phyloP scores from a whole-genome alignment of 169 alveolate species.

The Babesia sp. region DNA sequence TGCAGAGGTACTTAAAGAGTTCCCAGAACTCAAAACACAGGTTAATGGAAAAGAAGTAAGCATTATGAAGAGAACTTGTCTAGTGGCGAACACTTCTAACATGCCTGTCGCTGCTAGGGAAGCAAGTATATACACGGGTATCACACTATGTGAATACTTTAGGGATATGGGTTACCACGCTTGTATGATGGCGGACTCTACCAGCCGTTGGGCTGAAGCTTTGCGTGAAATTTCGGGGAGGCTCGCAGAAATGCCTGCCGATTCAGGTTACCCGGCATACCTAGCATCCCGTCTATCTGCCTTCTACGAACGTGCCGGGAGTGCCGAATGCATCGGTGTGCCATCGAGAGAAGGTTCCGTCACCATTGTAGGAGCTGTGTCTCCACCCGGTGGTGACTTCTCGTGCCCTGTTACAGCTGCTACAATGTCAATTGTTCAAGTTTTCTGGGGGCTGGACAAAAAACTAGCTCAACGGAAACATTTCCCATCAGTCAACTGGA shows the following conservation, averaged over 20 bases:
- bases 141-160: slow-evolving; percentile 98
- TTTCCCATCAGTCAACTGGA: slow-evolving; percentile 99
- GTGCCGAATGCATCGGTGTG: slow-evolving; percentile 94
- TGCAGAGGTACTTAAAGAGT: slow-evolving; percentile 99
- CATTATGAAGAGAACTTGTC: slow-evolving; percentile 98
- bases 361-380: slow-evolving; percentile 99
- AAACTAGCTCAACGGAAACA: slow-evolving; percentile 98
- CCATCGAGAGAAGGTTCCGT: slow-evolving; percentile 98
- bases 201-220: slow-evolving; percentile 99
- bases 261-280: slow-evolving; percentile 99
- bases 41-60: slow-evolving; percentile 87
- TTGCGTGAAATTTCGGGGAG: slow-evolving; percentile 99
- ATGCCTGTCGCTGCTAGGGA: slow-evolving; percentile 99
- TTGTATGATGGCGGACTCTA: slow-evolving; percentile 99
- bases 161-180: slow-evolving; percentile 99
- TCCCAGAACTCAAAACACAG: slow-evolving; percentile 96
- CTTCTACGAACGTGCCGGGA: slow-evolving; percentile 98
- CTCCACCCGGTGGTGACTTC: slow-evolving; percentile 99
- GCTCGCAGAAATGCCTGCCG: slow-evolving; percentile 99
- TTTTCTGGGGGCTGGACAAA: slow-evolving; percentile 99
- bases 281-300: slow-evolving; percentile 97
- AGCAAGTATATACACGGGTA: slow-evolving; percentile 98
- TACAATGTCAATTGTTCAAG: slow-evolving; percentile 97
- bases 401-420: slow-evolving; percentile 99
- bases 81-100: slow-evolving; percentile 99